Conservation (phyloP, 306 rosid genomes). For the Glycine latifolia region DNA sequence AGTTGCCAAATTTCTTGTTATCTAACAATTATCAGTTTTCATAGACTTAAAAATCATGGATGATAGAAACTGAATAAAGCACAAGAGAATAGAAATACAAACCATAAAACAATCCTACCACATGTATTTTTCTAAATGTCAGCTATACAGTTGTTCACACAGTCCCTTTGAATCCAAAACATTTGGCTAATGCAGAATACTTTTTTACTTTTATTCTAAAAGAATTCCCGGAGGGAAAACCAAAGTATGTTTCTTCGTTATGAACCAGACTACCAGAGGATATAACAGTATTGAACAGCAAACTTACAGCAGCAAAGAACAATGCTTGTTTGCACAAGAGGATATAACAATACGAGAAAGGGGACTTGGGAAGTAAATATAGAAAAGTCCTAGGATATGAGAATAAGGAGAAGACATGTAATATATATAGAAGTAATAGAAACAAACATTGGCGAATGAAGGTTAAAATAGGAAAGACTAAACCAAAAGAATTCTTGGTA, state of each 20-base stretch:
- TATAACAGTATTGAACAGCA: neutral
- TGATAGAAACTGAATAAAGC: neutral
- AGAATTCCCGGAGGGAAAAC: no score
- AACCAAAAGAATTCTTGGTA: neutral
- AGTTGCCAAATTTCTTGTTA: neutral
- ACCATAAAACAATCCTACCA: neutral
- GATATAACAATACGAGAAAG: neutral
- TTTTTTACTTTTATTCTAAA: no score
- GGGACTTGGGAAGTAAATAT: no score
- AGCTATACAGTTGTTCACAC: neutral
- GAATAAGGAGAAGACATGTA: neutral
- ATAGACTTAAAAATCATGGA: neutral
- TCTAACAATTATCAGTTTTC: neutral
- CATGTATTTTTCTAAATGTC: neutral
- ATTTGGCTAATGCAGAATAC: no score
- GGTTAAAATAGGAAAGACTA: neutral
- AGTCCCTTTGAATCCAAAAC: neutral
- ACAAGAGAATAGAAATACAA: neutral
- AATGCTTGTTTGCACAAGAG: no score
- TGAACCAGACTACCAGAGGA: no score
- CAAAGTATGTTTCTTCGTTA: no score
- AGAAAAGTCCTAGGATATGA: no score
- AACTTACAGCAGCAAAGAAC: conserved; percentile 24
- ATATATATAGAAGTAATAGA: conserved; percentile 6
- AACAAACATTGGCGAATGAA: neutral